A percentile compares a stretch with the other conserved stretches of the same genome.
Evolutionary conservation across 208 protist genomes (phyloP).

Genomic region (Trypanosoma brucei): DNA sequence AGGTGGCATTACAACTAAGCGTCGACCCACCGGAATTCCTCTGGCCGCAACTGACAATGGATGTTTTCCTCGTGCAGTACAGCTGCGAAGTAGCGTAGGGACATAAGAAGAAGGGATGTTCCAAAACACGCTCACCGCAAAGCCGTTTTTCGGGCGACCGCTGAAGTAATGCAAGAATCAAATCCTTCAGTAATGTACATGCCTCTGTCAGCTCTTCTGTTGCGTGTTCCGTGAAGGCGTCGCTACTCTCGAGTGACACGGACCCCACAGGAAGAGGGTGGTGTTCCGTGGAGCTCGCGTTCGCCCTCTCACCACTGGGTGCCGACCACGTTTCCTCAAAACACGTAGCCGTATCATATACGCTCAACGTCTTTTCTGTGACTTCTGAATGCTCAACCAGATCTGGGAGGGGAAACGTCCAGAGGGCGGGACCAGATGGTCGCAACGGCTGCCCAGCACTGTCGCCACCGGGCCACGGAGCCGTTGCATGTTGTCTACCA

Average conservation of each 20-base stretch:
- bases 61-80: slow-evolving; percentile 49
- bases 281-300: neutral
- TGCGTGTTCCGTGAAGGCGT: slow-evolving; percentile 35
- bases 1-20: neutral
- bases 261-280: neutral
- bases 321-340: neutral
- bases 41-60: slow-evolving; percentile 5
- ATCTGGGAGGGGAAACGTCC: neutral
- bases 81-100: slow-evolving; percentile 70
- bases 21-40: neutral
- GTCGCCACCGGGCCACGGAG: no score
- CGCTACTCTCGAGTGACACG: slow-evolving; percentile 19
- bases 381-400: neutral
- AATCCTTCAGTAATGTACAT: slow-evolving; percentile 46
- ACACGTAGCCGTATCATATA: neutral
- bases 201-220: slow-evolving; percentile 54
- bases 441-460: neutral
- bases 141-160: slow-evolving; percentile 55
- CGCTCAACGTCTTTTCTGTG: neutral
- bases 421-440: neutral
- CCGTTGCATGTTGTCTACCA: neutral
- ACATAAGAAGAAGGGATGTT: slow-evolving; percentile 86
- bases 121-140: slow-evolving; percentile 56
- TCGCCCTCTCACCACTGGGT: neutral
- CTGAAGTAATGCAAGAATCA: slow-evolving; percentile 59